Conservation (phyloP, 2,329 filamentous ascomycete genomes). For the Colletotrichum gloeosporioides region DNA sequence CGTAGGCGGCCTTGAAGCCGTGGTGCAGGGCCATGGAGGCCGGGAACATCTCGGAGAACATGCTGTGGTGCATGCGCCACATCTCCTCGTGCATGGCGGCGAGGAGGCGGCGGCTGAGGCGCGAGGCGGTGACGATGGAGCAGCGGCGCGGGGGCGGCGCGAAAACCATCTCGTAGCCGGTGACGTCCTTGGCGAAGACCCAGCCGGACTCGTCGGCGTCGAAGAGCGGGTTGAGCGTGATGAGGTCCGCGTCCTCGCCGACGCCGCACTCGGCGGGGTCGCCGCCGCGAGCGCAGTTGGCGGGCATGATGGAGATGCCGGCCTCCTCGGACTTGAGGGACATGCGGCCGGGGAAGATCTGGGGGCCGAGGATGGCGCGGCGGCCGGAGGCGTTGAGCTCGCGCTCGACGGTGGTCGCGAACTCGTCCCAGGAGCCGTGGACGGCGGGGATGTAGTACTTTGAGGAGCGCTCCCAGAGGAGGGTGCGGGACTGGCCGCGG, state of each 20-base stretch:
- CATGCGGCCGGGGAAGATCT: constrained; percentile 52
- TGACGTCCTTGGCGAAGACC: constrained; percentile 74
- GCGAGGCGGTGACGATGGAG: constrained; percentile 74
- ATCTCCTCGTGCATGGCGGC: constrained; percentile 79
- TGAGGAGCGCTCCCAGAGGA: constrained; percentile 79
- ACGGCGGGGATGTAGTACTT: constrained; percentile 78
- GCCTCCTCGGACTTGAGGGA: constrained; percentile 57
- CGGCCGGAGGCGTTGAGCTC: constrained; percentile 60
- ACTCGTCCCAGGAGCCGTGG: constrained; percentile 76
- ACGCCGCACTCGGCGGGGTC: constrained; percentile 65
- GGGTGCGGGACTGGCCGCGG: constrained; percentile 68
- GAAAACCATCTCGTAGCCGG: constrained; percentile 64
- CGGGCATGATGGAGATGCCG: constrained; percentile 58
- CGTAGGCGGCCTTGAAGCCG: constrained; percentile 79
- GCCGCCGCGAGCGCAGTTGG: constrained; percentile 57
- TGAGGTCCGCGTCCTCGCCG: constrained; percentile 75
- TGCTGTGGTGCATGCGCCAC: constrained; percentile 69
- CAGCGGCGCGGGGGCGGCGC: constrained; percentile 70
- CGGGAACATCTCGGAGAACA: constrained; percentile 84
- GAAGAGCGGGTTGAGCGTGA: constrained; percentile 80
- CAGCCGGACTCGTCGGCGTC: constrained; percentile 74
- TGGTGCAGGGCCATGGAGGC: constrained; percentile 74
- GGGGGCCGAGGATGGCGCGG: constrained; percentile 73
- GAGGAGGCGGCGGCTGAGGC: constrained; percentile 70
- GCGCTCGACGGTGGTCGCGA: constrained; percentile 66